Evolutionary conservation across 2,329 filamentous ascomycete species (phyloP).

Genomic region (Alternaria sp.): DNA sequence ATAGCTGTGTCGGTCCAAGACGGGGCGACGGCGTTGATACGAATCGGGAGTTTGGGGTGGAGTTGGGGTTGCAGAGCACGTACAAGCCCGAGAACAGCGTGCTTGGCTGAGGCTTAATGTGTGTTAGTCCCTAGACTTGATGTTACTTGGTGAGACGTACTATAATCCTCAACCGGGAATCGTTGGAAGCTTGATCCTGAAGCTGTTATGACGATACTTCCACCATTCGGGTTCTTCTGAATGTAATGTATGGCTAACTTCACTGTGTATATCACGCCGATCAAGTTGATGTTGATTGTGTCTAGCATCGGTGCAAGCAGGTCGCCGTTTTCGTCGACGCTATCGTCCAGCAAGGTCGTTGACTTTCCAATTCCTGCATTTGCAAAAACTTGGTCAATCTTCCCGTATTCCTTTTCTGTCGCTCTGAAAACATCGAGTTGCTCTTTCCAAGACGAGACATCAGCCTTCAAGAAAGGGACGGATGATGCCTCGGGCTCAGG

Average conservation of each 20-base stretch:
- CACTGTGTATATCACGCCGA: conserved; percentile 41
- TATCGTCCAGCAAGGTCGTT: conserved; percentile 37
- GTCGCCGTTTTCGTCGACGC: conserved; percentile 41
- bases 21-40: conserved; percentile 46
- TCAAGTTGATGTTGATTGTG: conserved; percentile 42
- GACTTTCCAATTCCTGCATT: conserved; percentile 43
- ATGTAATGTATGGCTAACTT: conserved; percentile 43
- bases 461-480: conserved; percentile 37
- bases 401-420: conserved; percentile 53
- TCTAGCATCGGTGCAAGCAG: conserved; percentile 36
- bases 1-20: conserved; percentile 45
- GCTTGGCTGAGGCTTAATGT: conserved; percentile 38
- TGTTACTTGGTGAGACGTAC: conserved; percentile 21
- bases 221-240: conserved; percentile 34
- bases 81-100: conserved; percentile 44
- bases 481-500: conserved; percentile 35
- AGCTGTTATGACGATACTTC: conserved; percentile 45
- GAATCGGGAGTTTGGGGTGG: conserved; percentile 36
- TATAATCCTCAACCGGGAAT: conserved; percentile 42
- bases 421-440: conserved; percentile 63
- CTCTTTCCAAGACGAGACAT: conserved; percentile 59
- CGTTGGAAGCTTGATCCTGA: conserved; percentile 40
- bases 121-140: conserved; percentile 11
- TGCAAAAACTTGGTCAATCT: conserved; percentile 58
- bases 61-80: conserved; percentile 35